Base-by-base conservation (phyloP, 169 alveolate species). In the Theileria annulata region DNA sequence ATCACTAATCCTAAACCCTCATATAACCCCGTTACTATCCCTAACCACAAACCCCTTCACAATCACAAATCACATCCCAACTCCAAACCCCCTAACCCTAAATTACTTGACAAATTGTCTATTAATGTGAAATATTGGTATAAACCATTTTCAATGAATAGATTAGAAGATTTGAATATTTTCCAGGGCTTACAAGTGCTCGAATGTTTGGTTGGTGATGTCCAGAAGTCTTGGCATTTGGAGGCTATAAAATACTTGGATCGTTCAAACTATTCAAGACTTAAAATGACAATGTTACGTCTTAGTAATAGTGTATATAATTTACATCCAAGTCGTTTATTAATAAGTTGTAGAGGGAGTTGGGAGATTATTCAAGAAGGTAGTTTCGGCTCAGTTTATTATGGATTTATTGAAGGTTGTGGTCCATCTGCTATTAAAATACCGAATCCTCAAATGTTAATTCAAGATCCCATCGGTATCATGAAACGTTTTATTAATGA, bases 391-490 rank as follows among this genome's bases (percentile, higher is more conserved):
- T 91, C 87, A 3, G 96, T 92, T 15, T 92, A 90, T 66, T 79
- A 80, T 35, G 96, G 95, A 17, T 87, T 84, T 75, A 77, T 88
- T 27, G 87, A 87, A 49, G 90, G 88, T 31, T 27, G 68, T 67
- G 81, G 88, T 25, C 72, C 78, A 10, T 63, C 87, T 23, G 97
- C 97, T 59, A 93, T 94, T 4, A 94, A 94, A 71, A 81, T 93
- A 17, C 97, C 97, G 23, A 94, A 89, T 19, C 87, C 90, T n/a
- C 47, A 62, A 17, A 94, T 93, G 95, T 86, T 93, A 58, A 82
- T 75, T 48, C 79, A 79, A 5, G 97, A 94, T 79, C 95, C 97
- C 1, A 81, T 88, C 49, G 97, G 97, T 28, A 95, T 93, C 63
- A 78, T 92, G 74, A 94, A 93, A 37, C 81, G 97, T 56, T 87